Conservation (phyloP, 1,284 basidiomycete genomes). For the Fistulina hepatica region DNA sequence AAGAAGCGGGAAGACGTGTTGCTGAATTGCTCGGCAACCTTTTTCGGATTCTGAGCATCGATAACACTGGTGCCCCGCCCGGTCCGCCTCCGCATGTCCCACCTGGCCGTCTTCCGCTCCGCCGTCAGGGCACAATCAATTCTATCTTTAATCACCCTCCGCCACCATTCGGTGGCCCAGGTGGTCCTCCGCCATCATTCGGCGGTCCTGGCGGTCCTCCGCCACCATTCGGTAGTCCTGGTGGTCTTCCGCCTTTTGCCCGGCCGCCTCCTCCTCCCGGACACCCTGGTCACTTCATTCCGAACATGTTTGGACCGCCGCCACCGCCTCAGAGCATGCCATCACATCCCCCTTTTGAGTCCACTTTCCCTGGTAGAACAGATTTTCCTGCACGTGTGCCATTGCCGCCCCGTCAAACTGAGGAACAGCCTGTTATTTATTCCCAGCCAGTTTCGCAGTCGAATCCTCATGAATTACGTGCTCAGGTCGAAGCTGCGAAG, state of each 20-base stretch:
- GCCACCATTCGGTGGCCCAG: slow-evolving; percentile 4
- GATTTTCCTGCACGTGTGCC: no score
- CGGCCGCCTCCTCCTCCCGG: slow-evolving; percentile 1
- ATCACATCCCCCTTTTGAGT: slow-evolving; percentile 3
- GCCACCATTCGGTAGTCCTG: slow-evolving; percentile 10
- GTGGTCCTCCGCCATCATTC: no score
- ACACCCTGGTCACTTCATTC: slow-evolving; percentile 8
- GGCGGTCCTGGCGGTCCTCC: slow-evolving; percentile 4
- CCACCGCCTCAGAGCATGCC: slow-evolving; percentile 7
- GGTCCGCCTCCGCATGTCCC: slow-evolving; percentile 9
- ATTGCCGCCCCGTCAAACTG: no score
- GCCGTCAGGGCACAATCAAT: slow-evolving; percentile 7
- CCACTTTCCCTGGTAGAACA: no score
- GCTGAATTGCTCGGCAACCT: slow-evolving; percentile 53
- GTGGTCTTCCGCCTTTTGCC: slow-evolving; percentile 6
- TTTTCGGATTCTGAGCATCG: slow-evolving; percentile 36
- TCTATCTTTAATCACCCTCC: slow-evolving; percentile 12
- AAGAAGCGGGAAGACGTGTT: slow-evolving; percentile 52
- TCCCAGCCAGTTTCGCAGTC: slow-evolving; percentile 18
- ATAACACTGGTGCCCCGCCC: slow-evolving; percentile 3
- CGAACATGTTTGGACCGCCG: slow-evolving; percentile 10
- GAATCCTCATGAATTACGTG: slow-evolving; percentile 34
- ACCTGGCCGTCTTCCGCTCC: slow-evolving; percentile 6
- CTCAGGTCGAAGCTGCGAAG: slow-evolving; percentile 59
- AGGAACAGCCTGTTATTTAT: neutral